Evolutionary conservation across 257 asterid genomes (phyloP), one percentile per base, ranked within the genome.

Genomic region (Primulina tabacum): DNA sequence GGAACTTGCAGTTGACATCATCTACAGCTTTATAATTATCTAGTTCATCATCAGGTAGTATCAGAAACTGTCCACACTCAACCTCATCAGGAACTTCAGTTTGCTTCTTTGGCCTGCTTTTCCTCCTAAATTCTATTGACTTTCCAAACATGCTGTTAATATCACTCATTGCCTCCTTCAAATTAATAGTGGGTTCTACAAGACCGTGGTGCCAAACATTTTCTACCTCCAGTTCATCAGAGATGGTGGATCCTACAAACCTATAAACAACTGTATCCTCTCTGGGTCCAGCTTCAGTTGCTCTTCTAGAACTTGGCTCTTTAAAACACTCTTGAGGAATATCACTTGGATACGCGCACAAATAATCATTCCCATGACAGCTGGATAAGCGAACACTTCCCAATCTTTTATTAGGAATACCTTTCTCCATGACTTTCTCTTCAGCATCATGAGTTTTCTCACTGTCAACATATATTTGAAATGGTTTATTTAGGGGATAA

Each of bases 131-230:
- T 76, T 92, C 96, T 73, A 93, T 90, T 56, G 98, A 90, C 84
- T 86, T 86, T 65, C 97, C 98, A 35, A 93, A 93, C 99, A 93
- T 90, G 82, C 79, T 81, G 62, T 93, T 90, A 38, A 92, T 92
- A 76, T 93, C 97, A 33, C 86, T 83, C 99, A 93, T 93, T 52
- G 99, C 99, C 83, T 93, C 97, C 85, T 89, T 93, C 85, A 89
- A 72, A 76, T 90, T 93, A 58, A 92, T 62, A 20, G 99, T 93
- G 37, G 97, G 96, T 4, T 90, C 97, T 26, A 93, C 91, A 26
- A 93, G 94, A 73, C 97, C 99, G 77, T 89, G 97, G 80, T 93
- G 99, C 80, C 95, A 90, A 70, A 75, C 97, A 78, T 93, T 93
- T 76, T 90, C 96, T 18, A 93, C 96, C 70, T 80, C 69, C n/a